Conservation (phyloP, 495 filamentous ascomycete genomes). For the Aspergillus avenaceus region DNA sequence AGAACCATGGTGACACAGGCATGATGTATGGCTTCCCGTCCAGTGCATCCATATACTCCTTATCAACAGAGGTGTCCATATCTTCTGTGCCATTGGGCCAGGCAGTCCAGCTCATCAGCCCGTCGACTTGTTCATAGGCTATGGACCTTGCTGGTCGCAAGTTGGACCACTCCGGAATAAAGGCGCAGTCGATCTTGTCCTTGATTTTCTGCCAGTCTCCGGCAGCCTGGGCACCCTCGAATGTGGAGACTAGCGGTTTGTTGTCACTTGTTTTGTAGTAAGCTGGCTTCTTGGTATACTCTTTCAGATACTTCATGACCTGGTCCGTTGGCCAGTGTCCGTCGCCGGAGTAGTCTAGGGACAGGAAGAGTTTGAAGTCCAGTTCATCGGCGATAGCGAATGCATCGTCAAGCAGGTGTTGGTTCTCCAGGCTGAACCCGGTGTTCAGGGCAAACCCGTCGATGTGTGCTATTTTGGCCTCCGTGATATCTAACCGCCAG, state of each 20-base stretch:
- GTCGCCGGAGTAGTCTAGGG: constrained; percentile 63
- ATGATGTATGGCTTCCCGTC: constrained; percentile 67
- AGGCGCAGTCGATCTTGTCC: constrained; percentile 42
- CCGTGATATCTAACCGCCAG: constrained; percentile 56
- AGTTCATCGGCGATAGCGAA: constrained; percentile 52
- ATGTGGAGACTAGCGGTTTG: constrained; percentile 66
- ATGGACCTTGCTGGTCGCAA: constrained; percentile 41
- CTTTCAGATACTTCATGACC: constrained; percentile 52
- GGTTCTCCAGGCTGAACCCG: constrained; percentile 44
- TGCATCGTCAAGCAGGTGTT: constrained; percentile 43
- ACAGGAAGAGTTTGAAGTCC: constrained; percentile 64
- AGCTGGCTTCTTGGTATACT: constrained; percentile 45
- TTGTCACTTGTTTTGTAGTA: constrained; percentile 46
- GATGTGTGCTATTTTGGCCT: constrained; percentile 58
- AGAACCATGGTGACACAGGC: constrained; percentile 74
- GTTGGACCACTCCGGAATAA: constrained; percentile 66
- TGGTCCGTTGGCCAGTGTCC: constrained; percentile 52
- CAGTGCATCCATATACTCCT: constrained; percentile 43
- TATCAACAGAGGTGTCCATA: constrained; percentile 53
- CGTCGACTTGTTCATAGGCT: constrained; percentile 47
- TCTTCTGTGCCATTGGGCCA: constrained; percentile 59
- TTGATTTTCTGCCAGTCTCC: constrained; percentile 59
- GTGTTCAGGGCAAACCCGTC: constrained; percentile 75
- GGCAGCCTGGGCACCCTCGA: constrained; percentile 59
- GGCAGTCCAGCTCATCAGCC: constrained; percentile 67